A percentile compares a stretch with the other conserved stretches of the same genome.
These are phyloP conservation scores for Colletotrichum endophyticum DNA, from an alignment of 2,329 filamentous ascomycete genomes.

Conservation along the genomic window DNA sequence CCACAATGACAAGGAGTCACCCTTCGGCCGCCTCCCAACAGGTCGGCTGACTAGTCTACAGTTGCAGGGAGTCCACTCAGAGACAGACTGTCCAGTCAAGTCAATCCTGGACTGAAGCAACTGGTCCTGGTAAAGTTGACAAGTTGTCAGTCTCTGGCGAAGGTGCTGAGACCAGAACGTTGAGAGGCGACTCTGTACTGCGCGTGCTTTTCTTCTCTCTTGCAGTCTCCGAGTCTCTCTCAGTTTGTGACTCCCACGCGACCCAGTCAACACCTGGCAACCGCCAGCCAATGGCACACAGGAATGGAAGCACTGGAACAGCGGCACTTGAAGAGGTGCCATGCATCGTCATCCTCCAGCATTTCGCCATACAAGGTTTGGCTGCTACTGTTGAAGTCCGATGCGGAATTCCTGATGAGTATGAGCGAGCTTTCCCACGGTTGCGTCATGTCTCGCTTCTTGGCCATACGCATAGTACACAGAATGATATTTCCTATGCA, in stretches of 20 bases:
- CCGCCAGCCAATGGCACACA: background rate
- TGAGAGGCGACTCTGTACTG: background rate
- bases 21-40: background rate
- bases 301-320: background rate
- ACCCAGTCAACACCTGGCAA: conserved; percentile 6
- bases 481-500: background rate
- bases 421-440: background rate
- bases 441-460: background rate
- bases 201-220: background rate
- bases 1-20: background rate
- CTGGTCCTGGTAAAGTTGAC: background rate
- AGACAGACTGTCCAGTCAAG: background rate
- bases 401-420: background rate
- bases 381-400: background rate
- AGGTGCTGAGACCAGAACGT: background rate
- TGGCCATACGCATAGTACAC: background rate
- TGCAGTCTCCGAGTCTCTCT: background rate
- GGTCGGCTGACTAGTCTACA: background rate
- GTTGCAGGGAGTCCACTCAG: background rate
- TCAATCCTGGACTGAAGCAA: background rate
- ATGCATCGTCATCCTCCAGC: background rate
- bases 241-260: background rate
- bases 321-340: background rate
- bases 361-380: background rate
- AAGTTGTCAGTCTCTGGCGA: background rate